Percentiles rank a stretch among this genome's conserved stretches.
Evolutionary conservation across 306 rosid genomes (phyloP).

Genomic region (Urtica urens): DNA sequence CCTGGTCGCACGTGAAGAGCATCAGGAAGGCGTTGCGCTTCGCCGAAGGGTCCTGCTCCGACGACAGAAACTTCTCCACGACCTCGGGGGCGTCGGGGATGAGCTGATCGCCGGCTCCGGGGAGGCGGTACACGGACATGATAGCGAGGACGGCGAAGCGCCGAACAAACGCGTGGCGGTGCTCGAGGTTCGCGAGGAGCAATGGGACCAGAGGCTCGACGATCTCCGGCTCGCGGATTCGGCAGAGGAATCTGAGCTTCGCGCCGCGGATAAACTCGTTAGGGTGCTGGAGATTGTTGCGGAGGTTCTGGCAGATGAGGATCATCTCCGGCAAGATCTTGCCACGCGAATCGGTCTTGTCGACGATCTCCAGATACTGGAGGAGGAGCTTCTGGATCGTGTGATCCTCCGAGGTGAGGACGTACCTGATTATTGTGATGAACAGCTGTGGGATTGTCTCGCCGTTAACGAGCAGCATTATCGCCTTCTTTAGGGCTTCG

Average conservation of each 20-base stretch:
- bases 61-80: slow-evolving; percentile 51
- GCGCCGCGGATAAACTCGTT: slow-evolving; percentile 96
- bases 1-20: slow-evolving; percentile 84
- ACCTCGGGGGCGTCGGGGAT: slow-evolving; percentile 81
- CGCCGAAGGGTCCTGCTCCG: slow-evolving; percentile 75
- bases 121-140: slow-evolving; percentile 78
- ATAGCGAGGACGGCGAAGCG: slow-evolving; percentile 74
- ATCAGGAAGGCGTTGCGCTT: slow-evolving; percentile 91
- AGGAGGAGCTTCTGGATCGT: slow-evolving; percentile 92
- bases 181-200: slow-evolving; percentile 68
- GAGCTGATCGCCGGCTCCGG: slow-evolving; percentile 72
- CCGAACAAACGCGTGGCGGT: slow-evolving; percentile 79
- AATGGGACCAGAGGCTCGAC: slow-evolving; percentile 85
- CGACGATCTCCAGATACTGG: slow-evolving; percentile 84
- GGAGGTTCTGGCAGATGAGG: slow-evolving; percentile 89
- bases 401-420: slow-evolving; percentile 90
- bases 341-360: slow-evolving; percentile 77
- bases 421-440: slow-evolving; percentile 88
- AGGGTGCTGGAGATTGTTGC: slow-evolving; percentile 82
- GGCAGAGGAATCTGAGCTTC: slow-evolving; percentile 81
- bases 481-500: slow-evolving; percentile 77
- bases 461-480: slow-evolving; percentile 85
- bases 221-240: slow-evolving; percentile 76
- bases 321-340: slow-evolving; percentile 93
- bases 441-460: slow-evolving; percentile 85